A percentile compares a stretch with the other conserved stretches of the same genome.
Conservation (phyloP, 805 yeast species). For the Barnettozyma pratensis region DNA sequence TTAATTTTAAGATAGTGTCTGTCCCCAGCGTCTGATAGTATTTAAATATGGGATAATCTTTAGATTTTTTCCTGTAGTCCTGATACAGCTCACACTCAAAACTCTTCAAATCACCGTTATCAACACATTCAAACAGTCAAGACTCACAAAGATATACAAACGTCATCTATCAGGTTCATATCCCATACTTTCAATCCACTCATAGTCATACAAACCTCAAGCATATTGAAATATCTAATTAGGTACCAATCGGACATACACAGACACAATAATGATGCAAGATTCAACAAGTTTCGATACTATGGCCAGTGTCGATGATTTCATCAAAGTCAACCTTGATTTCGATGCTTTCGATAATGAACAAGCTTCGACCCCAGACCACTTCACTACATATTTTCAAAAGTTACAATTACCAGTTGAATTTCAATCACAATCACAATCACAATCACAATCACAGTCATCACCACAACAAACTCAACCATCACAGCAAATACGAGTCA, state of each 20-base stretch:
- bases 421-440: background rate
- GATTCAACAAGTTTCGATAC: background rate
- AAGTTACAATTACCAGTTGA: background rate
- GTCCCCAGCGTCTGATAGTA: too few relatives aligned
- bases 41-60: too few relatives aligned
- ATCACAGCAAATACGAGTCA: background rate
- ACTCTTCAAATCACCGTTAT: too few relatives aligned
- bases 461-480: background rate
- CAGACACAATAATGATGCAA: background rate
- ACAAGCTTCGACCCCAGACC: background rate
- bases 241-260: background rate
- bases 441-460: background rate
- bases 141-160: too few relatives aligned
- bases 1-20: too few relatives aligned
- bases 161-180: too few relatives aligned
- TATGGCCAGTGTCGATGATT: background rate
- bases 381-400: background rate
- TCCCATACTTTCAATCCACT: too few relatives aligned
- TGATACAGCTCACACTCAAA: too few relatives aligned
- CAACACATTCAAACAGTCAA: too few relatives aligned
- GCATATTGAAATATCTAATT: background rate
- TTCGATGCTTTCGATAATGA: background rate
- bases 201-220: too few relatives aligned
- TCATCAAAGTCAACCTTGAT: background rate
- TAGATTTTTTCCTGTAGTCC: too few relatives aligned